A percentile compares a stretch with the other conserved stretches of the same genome.
Conservation (phyloP, 306 rosid genomes). For the Comarum palustre region DNA sequence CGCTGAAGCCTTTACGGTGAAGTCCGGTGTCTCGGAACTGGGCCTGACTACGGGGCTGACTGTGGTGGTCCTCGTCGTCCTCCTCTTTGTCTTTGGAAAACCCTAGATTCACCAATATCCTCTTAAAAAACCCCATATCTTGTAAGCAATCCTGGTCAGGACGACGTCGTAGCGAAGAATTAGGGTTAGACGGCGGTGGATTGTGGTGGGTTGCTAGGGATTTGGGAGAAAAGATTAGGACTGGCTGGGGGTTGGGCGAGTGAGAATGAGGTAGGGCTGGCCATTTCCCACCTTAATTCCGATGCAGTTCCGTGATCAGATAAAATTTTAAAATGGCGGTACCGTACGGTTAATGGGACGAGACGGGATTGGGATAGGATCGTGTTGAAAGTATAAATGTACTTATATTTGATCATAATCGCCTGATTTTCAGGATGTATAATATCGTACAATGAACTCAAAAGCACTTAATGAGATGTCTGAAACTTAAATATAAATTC, state of each 20-base stretch:
- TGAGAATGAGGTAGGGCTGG: too few relatives aligned
- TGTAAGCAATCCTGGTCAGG: not conserved
- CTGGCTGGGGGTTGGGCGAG: not conserved
- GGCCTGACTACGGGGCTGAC: constrained; percentile 34
- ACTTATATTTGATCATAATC: too few relatives aligned
- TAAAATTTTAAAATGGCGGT: too few relatives aligned
- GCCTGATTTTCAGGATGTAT: too few relatives aligned
- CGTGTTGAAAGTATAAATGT: too few relatives aligned
- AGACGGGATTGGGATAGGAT: too few relatives aligned
- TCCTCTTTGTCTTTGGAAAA: constrained; percentile 39
- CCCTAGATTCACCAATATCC: constrained; percentile 57
- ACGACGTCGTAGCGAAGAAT: not conserved
- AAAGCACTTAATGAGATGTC: too few relatives aligned
- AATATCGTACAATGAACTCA: too few relatives aligned
- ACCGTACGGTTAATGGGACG: too few relatives aligned
- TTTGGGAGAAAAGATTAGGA: not conserved
- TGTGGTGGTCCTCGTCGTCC: constrained; percentile 6
- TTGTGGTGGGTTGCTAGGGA: not conserved
- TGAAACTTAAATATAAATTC: too few relatives aligned
- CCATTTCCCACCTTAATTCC: too few relatives aligned
- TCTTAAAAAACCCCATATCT: constrained; percentile 60
- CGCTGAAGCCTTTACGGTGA: constrained; percentile 69
- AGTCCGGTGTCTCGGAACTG: constrained; percentile 48
- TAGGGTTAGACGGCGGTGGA: not conserved
- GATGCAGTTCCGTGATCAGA: too few relatives aligned